Evolutionary conservation across 2,329 filamentous ascomycete genomes (phyloP), one percentile per base, ranked within the genome.

Genomic region (Epichloe bromicola): DNA sequence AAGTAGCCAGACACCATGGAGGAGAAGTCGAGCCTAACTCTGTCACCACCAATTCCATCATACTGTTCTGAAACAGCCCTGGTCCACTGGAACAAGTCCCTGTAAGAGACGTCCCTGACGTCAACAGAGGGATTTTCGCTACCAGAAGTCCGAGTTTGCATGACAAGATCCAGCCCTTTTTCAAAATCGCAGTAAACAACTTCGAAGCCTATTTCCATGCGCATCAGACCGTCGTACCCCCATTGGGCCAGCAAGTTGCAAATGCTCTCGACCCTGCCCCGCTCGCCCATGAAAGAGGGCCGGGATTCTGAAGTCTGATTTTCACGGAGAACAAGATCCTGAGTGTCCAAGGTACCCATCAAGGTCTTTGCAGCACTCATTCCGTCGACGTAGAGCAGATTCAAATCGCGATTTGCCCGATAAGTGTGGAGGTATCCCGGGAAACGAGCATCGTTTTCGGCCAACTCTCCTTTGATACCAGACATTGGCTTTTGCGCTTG

Each of bases 161-260:
- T 58, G 1, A 72, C 53, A 19, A 68, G 59, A 17, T 67, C 61
- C 11, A 78, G 54, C 1, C 70, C 71, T 3, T 66, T 56, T 10
- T 57, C 56, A 44, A 88, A 87, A 49, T 82, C 68, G 61, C 83
- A 88, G 19, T 83, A 68, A 47, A 87, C 83, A 49, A 85, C 71
- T 63, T 88, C 84, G 56, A 86, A 86, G 0, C 84, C 84, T 17
- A 75, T 74, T 59, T 88, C 84, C 74, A 82, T 82, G 11, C 83
- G 74, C 2, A 87, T 64, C 20, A 86, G 69, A 0, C 80, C 82
- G 57, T 86, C 78, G n/a, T 85, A 70, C 10, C 76, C 76, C 82
- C 62, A 78, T 50, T 58, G 63, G 53, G 43, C 63, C 10, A 76
- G 71, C 10, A 83, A 57, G 0, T 71, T 63, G 61, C 85, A 88